phyloP scores from a whole-genome alignment of 371 early-diverging fungal genomes.

The Mortierella sp. region DNA sequence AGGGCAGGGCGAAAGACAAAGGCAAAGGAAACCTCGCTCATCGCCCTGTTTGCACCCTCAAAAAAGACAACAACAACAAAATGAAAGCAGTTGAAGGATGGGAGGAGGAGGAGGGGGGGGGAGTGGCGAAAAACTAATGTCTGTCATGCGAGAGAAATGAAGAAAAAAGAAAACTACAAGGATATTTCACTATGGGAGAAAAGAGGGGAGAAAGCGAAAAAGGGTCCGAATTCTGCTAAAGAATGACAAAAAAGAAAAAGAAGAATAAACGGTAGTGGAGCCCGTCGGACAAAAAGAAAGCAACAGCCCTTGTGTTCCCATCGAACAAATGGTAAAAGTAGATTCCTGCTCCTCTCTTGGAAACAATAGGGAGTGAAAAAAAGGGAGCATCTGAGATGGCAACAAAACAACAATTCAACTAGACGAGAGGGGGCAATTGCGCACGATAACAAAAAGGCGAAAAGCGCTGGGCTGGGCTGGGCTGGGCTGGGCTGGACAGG shows the following conservation, averaged over 20 bases:
- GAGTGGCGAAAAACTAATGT: background rate
- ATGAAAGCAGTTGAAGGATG: too few relatives aligned
- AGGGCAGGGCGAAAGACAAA: background rate
- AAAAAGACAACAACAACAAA: too few relatives aligned
- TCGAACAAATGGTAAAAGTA: conserved; percentile 4
- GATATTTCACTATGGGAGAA: background rate
- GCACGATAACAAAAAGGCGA: background rate
- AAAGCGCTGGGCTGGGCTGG: background rate
- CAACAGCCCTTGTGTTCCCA: background rate
- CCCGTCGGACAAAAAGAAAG: background rate
- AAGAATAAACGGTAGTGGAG: background rate
- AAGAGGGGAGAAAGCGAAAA: background rate
- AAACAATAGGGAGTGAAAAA: conserved; percentile 41
- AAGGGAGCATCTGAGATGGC: background rate
- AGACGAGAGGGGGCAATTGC: background rate
- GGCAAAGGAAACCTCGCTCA: conserved; percentile 7
- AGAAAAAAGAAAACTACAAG: background rate
- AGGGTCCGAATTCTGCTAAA: background rate
- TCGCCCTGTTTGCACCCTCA: too few relatives aligned
- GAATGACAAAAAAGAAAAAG: background rate
- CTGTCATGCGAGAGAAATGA: background rate
- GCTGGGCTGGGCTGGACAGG: background rate
- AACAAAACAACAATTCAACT: background rate
- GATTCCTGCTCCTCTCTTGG: conserved; percentile 39
- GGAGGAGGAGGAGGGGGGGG: background rate